Base-by-base conservation (phyloP, 2,329 filamentous ascomycete genomes). In the Fusarium sp. region DNA sequence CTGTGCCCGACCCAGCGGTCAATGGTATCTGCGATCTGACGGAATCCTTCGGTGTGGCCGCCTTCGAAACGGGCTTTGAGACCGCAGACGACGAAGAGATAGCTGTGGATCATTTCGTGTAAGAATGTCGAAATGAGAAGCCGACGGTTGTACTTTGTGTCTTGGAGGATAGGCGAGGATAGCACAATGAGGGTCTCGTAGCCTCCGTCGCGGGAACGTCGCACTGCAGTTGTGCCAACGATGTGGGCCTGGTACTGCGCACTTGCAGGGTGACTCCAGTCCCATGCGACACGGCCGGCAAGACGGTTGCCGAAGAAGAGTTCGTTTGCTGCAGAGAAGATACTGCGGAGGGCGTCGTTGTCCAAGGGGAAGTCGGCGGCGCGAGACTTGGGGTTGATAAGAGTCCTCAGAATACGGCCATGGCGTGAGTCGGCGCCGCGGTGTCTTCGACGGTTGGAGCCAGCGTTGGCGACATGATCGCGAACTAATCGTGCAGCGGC, bases 21-120 rank as follows among this genome's bases (percentile, higher is more conserved):
- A 55, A 90, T 88, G n/a, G 86, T 77, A 25, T 78, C 78, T 27
- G 87, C 88, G 65, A 90, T 90, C 45, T 79, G 80, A 27, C 81
- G 80, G 70, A 90, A 90, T 3, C 87, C 88, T 3, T 80, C 74
- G 3, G 88, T 90, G 67, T 90, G 88, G 1, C 88, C 88, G 13
- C 87, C 87, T 41, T 82, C 80, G 23, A 81, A 78, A 35, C 83
- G 79, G 0, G 87, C 87, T 43, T 83, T 81, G 73, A 88, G 85
- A 6, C 88, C 88, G 68, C 87, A 89, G 51, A 79, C 81, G 57
- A 90, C 84, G 67, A 90, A 90, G 17, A 90, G 79, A 72, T 89
- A 90, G 76, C 87, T 88, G 77, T 90, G 88, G 47, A 90, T 88
- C 69, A 90, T 83, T 76, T 91, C 88, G 72, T 90, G 88, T 46